Percentiles rank a stretch among this genome's conserved stretches.
Evolutionary conservation across 495 filamentous ascomycete species (phyloP).

Genomic region (Bathelium albidoporum): DNA sequence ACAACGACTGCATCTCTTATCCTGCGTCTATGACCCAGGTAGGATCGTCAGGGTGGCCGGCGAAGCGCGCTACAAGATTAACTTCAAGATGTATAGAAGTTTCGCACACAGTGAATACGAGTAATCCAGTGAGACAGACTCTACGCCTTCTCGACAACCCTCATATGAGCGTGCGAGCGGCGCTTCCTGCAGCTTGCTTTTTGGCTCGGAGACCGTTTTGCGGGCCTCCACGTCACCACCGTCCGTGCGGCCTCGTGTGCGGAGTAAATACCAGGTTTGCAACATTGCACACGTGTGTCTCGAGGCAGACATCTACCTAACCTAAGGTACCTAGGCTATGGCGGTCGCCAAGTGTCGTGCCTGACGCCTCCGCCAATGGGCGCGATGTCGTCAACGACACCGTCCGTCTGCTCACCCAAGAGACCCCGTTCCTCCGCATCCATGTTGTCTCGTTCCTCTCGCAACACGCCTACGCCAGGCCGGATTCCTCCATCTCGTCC

Average conservation of each 20-base stretch:
- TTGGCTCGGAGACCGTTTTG: not conserved
- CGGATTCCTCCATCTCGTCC: not conserved
- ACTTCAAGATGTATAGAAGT: too few relatives aligned
- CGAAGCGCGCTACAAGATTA: too few relatives aligned
- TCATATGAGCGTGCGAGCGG: too few relatives aligned
- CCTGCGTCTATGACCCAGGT: not conserved
- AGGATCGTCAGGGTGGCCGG: not conserved
- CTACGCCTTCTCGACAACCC: too few relatives aligned
- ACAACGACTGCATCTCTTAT: not conserved
- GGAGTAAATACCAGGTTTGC: too few relatives aligned
- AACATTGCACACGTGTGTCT: too few relatives aligned
- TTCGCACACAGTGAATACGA: too few relatives aligned
- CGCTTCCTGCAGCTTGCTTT: not conserved
- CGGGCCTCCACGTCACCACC: not conserved
- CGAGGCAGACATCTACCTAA: not conserved
- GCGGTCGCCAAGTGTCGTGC: not conserved
- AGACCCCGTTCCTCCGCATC: conserved; percentile 17
- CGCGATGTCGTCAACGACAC: not conserved
- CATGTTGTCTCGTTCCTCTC: conserved; percentile 11
- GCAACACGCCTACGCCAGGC: conserved; percentile 11
- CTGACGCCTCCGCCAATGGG: not conserved
- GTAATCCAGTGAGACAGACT: too few relatives aligned
- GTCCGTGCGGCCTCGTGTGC: too few relatives aligned
- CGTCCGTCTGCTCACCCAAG: conserved; percentile 4
- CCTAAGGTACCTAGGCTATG: not conserved